These are phyloP conservation scores for Moricandia arvensis DNA, from an alignment of 345 rosid genomes.

Conservation along the genomic window DNA sequence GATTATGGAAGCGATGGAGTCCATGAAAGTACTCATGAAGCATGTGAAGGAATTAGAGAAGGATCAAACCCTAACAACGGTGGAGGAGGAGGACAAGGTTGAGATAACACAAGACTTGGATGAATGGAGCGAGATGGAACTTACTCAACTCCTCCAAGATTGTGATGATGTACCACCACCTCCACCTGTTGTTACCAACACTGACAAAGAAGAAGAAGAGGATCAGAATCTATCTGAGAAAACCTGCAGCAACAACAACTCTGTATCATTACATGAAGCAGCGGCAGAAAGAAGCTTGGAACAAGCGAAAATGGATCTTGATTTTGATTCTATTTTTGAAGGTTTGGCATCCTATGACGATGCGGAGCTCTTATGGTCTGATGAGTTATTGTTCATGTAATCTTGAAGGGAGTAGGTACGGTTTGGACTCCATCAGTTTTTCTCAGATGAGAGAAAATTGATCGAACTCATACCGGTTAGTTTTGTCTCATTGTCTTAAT, in stretches of 20 bases:
- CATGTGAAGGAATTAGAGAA: not conserved
- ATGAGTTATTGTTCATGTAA: not conserved
- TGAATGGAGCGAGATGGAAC: not conserved
- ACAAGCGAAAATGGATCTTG: too few relatives aligned
- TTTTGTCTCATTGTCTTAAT: too few relatives aligned
- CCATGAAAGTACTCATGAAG: not conserved
- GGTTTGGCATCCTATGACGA: not conserved
- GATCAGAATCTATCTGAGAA: too few relatives aligned
- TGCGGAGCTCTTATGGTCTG: too few relatives aligned
- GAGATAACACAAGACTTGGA: too few relatives aligned
- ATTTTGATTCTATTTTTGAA: not conserved
- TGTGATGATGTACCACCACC: too few relatives aligned
- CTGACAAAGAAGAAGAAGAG: too few relatives aligned
- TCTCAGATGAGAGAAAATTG: not conserved
- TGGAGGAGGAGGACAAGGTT: not conserved
- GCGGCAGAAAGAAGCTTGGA: too few relatives aligned
- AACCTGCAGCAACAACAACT: not conserved
- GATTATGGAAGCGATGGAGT: too few relatives aligned
- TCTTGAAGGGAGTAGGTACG: too few relatives aligned
- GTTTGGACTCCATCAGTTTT: conserved; percentile 3
- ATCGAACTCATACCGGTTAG: conserved; percentile 5
- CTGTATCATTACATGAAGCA: too few relatives aligned
- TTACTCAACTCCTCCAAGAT: not conserved
- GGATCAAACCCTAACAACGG: not conserved
- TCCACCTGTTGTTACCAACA: too few relatives aligned